Evolutionary conservation across 805 yeast genomes (phyloP).

Genomic region (Candida adriatica): DNA sequence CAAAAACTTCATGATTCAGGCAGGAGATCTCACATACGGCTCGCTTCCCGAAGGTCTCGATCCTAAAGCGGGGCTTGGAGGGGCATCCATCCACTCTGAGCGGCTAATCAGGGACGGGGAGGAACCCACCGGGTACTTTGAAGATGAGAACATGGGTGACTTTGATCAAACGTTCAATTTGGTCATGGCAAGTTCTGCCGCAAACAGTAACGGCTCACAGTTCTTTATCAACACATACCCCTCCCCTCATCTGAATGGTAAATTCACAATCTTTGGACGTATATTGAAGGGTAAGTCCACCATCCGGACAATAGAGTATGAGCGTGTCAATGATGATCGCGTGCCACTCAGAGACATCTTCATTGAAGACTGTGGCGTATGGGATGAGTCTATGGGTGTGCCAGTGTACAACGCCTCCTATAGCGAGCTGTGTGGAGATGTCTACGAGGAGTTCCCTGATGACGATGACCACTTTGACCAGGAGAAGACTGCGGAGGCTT

Average conservation of each 20-base stretch:
- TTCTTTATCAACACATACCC: slow-evolving; percentile 67
- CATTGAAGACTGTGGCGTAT: slow-evolving; percentile 55
- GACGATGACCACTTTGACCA: slow-evolving; percentile 57
- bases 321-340: slow-evolving; percentile 38
- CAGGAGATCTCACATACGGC: slow-evolving; percentile 50
- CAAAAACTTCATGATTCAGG: slow-evolving; percentile 65
- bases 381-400: slow-evolving; percentile 44
- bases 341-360: slow-evolving; percentile 34
- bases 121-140: slow-evolving; percentile 32
- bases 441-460: slow-evolving; percentile 72
- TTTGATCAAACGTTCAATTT: slow-evolving; percentile 41
- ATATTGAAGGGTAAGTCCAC: slow-evolving; percentile 65
- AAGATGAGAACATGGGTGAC: slow-evolving; percentile 49
- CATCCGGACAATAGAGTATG: slow-evolving; percentile 55
- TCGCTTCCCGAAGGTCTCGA: slow-evolving; percentile 22
- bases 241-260: slow-evolving; percentile 67
- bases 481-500: slow-evolving; percentile 48
- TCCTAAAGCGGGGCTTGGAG: slow-evolving; percentile 33
- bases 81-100: slow-evolving; percentile 33
- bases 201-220: slow-evolving; percentile 52
- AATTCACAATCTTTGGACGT: slow-evolving; percentile 71
- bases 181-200: slow-evolving; percentile 61
- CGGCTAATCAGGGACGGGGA: slow-evolving; percentile 17
- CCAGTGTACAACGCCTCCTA: slow-evolving; percentile 63
- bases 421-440: slow-evolving; percentile 57